These are phyloP conservation scores for Stephania cephalantha DNA, from an alignment of 164 flowering plant species.

Conservation along the genomic window DNA sequence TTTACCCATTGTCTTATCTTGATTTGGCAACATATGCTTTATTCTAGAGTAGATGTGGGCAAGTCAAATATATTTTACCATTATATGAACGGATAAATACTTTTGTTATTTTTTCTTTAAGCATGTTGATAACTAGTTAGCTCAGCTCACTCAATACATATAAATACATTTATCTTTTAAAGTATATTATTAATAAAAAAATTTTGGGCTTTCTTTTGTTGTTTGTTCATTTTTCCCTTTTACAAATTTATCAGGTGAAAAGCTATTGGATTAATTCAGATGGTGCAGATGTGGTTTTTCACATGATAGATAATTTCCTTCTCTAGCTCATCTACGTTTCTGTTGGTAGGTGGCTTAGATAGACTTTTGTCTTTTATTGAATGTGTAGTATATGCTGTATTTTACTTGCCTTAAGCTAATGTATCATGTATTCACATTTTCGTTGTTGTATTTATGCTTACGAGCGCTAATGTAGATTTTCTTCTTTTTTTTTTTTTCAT, in stretches of 20 bases:
- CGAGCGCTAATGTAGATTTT: neutral
- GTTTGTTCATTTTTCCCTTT: neutral
- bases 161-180: neutral
- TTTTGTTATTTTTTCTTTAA: neutral
- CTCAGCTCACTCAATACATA: neutral
- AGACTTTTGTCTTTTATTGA: constrained; percentile 11
- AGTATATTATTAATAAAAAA: neutral
- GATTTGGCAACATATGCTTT: neutral
- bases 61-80: neutral
- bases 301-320: constrained; percentile 80
- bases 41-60: neutral
- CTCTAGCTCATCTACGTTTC: constrained; percentile 29
- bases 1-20: no score
- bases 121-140: neutral
- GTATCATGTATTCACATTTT: neutral
- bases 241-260: constrained; percentile 50
- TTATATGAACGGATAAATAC: neutral
- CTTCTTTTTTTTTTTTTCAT: neutral
- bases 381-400: constrained; percentile 9
- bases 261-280: constrained; percentile 87
- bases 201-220: neutral
- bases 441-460: constrained; percentile 6
- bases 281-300: constrained; percentile 81
- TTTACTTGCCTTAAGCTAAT: constrained; percentile 1
- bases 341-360: constrained; percentile 3